A percentile compares a stretch with the other conserved stretches of the same genome.
Evolutionary conservation across 257 asterid genomes (phyloP).

Genomic region (Verbascum thapsus): DNA sequence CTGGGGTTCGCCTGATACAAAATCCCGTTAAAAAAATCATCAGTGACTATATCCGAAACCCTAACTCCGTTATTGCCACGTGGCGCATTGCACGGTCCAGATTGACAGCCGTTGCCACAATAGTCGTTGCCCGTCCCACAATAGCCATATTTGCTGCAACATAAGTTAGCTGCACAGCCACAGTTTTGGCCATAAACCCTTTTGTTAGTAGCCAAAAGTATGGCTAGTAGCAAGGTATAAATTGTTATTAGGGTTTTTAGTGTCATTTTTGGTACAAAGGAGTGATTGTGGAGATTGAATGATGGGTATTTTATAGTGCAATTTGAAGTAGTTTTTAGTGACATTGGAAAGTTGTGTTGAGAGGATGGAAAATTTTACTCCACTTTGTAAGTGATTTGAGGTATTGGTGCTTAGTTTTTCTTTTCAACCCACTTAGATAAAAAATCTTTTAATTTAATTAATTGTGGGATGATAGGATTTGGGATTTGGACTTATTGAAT

Average conservation of each 20-base stretch:
- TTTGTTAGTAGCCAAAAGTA: conserved; percentile 28
- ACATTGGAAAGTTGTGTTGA: too few species aligned
- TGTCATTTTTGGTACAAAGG: background rate
- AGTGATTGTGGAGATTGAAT: background rate
- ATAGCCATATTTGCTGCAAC: conserved; percentile 37
- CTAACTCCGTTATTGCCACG: background rate
- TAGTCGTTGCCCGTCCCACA: conserved; percentile 26
- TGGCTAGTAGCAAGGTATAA: conserved; percentile 21
- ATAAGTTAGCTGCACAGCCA: conserved; percentile 27
- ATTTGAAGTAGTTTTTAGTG: too few species aligned
- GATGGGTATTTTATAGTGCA: conserved; percentile 3
- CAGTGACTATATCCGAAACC: background rate
- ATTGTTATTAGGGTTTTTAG: background rate
- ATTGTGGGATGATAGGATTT: too few species aligned
- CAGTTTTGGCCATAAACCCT: conserved; percentile 32
- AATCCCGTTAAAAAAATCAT: background rate
- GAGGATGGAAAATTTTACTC: too few species aligned
- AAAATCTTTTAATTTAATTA: too few species aligned
- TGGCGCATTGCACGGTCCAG: background rate
- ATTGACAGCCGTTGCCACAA: background rate
- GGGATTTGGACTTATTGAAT: too few species aligned
- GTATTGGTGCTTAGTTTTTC: too few species aligned
- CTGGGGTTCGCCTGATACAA: background rate
- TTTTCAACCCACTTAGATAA: too few species aligned
- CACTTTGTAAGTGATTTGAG: too few species aligned